Base-by-base conservation (phyloP, 2,329 filamentous ascomycete species). In the Diaporthe batatas region DNA sequence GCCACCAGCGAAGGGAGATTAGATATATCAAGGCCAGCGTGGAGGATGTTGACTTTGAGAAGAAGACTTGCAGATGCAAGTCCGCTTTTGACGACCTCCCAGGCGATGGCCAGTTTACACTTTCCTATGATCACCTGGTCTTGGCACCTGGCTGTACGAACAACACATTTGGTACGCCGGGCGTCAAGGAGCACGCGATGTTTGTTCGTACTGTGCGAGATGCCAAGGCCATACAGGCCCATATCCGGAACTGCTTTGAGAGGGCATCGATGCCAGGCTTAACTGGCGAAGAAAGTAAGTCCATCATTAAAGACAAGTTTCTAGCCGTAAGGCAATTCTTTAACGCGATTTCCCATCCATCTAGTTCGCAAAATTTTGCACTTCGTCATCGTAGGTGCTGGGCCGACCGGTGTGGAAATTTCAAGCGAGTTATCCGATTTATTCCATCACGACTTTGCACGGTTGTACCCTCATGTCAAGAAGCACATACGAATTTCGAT, bases 301-400 rank as follows among this genome's bases (percentile, higher is more conserved):
- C 25, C 2, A 36, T 7, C 4, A 4, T 3, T 1, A 4, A 1
- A 21, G 2, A 5, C 4, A 2, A 3, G 7, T 21, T 2, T 18
- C 39, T 25, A 5, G 6, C 29, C 18, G 4, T 6, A 0, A 16
- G 10, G 29, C 6, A 23, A 54, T 6, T 14, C 6, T 12, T 25
- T 57, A 21, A 42, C 53, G 7, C 3, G 4, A 6, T 2, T 5
- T 18, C 6, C 12, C 2, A 7, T 21, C 12, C 16, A 11, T 51
- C 1, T 21, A 72, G 72, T 71, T 2, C 72, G 72, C 11, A 54
- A 64, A 11, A 73, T 73, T 11, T 51, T 72, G 32, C 72, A 73
- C 25, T 73, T 73, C 11, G 72, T 73, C 11, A 73, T 73, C 25
- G 72, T 73, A 5, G 72, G 72, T n/a, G 72, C 72, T 5, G 68